Conservation (phyloP, 1,284 basidiomycete species). For the Heterobasidion parviporum region DNA sequence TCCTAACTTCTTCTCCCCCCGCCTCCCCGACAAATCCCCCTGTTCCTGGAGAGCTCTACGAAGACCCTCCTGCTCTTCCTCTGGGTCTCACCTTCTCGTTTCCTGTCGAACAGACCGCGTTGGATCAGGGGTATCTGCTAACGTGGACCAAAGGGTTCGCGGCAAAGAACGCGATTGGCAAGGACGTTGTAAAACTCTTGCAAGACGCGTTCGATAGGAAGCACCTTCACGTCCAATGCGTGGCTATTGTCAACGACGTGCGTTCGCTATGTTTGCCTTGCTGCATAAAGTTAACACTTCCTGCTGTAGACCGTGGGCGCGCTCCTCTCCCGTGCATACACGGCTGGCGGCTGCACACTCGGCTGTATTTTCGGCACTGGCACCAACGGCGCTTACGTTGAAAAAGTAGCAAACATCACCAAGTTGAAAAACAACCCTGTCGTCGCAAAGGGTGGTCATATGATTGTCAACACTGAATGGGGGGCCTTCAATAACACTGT, state of each 20-base stretch:
- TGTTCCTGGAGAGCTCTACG: constrained; percentile 1
- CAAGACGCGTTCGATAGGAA: constrained; percentile 93
- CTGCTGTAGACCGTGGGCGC: constrained; percentile 81
- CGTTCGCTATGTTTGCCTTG: constrained; percentile 21
- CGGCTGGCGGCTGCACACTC: constrained; percentile 80
- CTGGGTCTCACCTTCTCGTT: constrained; percentile 95
- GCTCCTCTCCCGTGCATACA: constrained; percentile 87
- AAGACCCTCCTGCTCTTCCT: constrained; percentile 48
- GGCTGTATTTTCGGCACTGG: constrained; percentile 96
- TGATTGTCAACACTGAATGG: constrained; percentile 99
- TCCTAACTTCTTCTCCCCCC: constrained; percentile 60
- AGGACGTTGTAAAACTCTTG: constrained; percentile 87
- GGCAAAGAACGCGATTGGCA: constrained; percentile 84
- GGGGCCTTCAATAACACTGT: constrained; percentile 91
- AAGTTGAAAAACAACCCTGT: constrained; percentile 68
- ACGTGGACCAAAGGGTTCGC: constrained; percentile 98
- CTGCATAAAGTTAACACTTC: constrained; percentile 2
- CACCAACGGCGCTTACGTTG: constrained; percentile 96
- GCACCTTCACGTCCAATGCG: constrained; percentile 89
- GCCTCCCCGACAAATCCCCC: constrained; percentile 28
- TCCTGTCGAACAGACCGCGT: constrained; percentile 94
- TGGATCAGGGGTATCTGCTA: constrained; percentile 83
- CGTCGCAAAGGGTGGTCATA: constrained; percentile 57
- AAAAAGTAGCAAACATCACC: constrained; percentile 76
- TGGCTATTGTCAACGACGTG: constrained; percentile 95